phyloP scores from a whole-genome alignment of 345 rosid species.

The Boechera retrofracta region DNA sequence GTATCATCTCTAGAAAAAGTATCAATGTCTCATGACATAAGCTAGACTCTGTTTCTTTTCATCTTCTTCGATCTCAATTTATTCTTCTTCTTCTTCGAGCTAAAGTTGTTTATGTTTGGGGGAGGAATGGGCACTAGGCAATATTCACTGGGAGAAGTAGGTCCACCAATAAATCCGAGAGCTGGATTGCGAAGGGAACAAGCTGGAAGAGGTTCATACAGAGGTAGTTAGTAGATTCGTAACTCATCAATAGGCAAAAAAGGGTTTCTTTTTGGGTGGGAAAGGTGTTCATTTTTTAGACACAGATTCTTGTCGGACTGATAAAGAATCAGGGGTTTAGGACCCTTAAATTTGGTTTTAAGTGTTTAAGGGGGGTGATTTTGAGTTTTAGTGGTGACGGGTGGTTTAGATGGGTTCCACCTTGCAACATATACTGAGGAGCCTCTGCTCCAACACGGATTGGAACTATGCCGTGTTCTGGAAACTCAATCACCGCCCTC shows the following conservation, averaged over 20 bases:
- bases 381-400: background rate
- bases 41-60: slow-evolving; percentile 51
- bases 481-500: slow-evolving; percentile 76
- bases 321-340: slow-evolving; percentile 6
- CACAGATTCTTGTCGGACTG: slow-evolving; percentile 22
- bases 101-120: slow-evolving; percentile 21
- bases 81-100: slow-evolving; percentile 17
- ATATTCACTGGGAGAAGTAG: slow-evolving; percentile 74
- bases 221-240: slow-evolving; percentile 76
- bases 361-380: background rate
- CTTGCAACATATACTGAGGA: slow-evolving; percentile 64
- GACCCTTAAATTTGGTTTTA: background rate
- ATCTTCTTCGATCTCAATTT: background rate
- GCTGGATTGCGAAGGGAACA: slow-evolving; percentile 89
- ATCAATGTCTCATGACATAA: slow-evolving; percentile 91
- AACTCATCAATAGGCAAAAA: slow-evolving; percentile 1
- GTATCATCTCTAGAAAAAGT: slow-evolving; percentile 16
- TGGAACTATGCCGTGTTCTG: slow-evolving; percentile 94
- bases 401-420: slow-evolving; percentile 59
- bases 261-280: slow-evolving; percentile 12
- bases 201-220: slow-evolving; percentile 96
- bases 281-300: background rate
- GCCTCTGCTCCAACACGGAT: slow-evolving; percentile 72
- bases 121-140: slow-evolving; percentile 81
- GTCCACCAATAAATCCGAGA: slow-evolving; percentile 84